Conservation (phyloP, 345 rosid species). For the Boechera retrofracta region DNA sequence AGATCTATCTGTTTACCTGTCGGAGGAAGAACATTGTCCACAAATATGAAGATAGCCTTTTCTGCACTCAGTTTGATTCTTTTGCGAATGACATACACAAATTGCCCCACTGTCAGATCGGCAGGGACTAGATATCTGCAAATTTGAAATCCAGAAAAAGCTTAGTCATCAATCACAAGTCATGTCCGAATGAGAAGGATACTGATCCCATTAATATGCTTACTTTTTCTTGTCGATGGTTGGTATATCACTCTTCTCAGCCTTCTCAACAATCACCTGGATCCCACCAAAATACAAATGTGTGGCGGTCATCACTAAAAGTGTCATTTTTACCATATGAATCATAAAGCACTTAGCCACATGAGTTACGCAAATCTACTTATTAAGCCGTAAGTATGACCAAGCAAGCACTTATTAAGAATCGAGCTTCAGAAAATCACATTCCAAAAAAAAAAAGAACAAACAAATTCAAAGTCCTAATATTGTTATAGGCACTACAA, state of each 20-base stretch:
- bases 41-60: slow-evolving; percentile 85
- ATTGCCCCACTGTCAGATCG: slow-evolving; percentile 85
- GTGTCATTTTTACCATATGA: neutral
- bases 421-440: neutral
- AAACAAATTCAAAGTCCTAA: neutral
- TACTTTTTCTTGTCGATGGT: slow-evolving; percentile 89
- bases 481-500: neutral
- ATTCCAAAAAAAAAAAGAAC: neutral
- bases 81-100: slow-evolving; percentile 86
- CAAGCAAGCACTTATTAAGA: neutral
- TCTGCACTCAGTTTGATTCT: slow-evolving; percentile 86
- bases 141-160: neutral
- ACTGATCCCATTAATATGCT: slow-evolving; percentile 27
- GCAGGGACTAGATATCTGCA: slow-evolving; percentile 86
- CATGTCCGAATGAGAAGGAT: neutral
- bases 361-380: neutral
- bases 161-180: slow-evolving; percentile 27
- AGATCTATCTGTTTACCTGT: slow-evolving; percentile 54
- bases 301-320: slow-evolving; percentile 9
- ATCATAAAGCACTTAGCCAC: neutral
- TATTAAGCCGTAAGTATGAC: neutral
- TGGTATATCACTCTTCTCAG: slow-evolving; percentile 80
- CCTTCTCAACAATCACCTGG: slow-evolving; percentile 90
- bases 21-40: slow-evolving; percentile 81
- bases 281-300: slow-evolving; percentile 13